phyloP scores from a whole-genome alignment of 768 basidiomycete genomes.

The Daedaleopsis sinensis region DNA sequence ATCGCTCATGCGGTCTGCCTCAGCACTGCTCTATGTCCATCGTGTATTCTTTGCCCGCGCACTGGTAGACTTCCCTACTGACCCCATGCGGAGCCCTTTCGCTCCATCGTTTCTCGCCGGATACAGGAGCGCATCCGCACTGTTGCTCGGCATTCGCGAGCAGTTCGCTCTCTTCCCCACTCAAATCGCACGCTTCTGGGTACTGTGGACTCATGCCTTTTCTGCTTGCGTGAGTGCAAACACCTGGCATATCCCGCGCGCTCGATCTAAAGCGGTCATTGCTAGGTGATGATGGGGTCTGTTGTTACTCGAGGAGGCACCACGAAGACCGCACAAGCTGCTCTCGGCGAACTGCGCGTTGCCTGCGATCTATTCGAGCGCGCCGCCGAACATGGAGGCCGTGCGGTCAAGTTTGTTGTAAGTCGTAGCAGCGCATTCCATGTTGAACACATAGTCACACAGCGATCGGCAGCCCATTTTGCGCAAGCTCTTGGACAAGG shows the following conservation, averaged over 20 bases:
- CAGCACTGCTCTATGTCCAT: slow-evolving; percentile 69
- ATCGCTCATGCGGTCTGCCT: slow-evolving; percentile 61
- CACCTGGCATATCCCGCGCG: slow-evolving; percentile 54
- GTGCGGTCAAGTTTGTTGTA: slow-evolving; percentile 72
- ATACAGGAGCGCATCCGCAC: slow-evolving; percentile 70
- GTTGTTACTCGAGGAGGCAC: slow-evolving; percentile 70
- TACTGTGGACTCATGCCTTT: slow-evolving; percentile 61
- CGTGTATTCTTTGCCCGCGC: slow-evolving; percentile 73
- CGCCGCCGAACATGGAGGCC: slow-evolving; percentile 64
- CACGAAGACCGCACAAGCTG: slow-evolving; percentile 72
- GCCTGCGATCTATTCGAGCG: slow-evolving; percentile 67
- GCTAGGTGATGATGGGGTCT: slow-evolving; percentile 74
- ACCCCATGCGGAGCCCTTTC: slow-evolving; percentile 69
- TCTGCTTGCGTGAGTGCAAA: slow-evolving; percentile 44
- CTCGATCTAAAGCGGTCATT: slow-evolving; percentile 38
- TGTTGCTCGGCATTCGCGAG: slow-evolving; percentile 51
- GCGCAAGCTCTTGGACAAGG: slow-evolving; percentile 61
- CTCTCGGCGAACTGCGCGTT: slow-evolving; percentile 62
- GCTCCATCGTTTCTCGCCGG: slow-evolving; percentile 75
- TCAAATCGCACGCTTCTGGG: slow-evolving; percentile 64
- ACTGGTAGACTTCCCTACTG: slow-evolving; percentile 63
- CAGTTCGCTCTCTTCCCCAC: slow-evolving; percentile 61
- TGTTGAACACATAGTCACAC: background rate
- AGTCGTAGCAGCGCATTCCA: slow-evolving; percentile 22
- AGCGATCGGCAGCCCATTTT: slow-evolving; percentile 57